Base-by-base conservation (phyloP, 768 basidiomycete genomes). In the Serendipita vermifera region DNA sequence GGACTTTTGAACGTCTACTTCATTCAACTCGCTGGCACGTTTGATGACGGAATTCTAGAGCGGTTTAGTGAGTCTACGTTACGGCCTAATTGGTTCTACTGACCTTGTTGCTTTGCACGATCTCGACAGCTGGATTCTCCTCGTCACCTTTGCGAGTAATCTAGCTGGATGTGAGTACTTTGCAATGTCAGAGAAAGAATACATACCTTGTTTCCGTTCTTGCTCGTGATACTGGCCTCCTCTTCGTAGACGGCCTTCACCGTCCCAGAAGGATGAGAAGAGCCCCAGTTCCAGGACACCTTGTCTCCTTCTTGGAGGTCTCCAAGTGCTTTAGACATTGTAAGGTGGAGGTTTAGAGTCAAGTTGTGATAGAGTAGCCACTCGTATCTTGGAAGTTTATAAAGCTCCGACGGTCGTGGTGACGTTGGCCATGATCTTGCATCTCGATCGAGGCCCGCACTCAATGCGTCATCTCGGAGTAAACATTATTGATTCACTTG, bases 221-320 rank as follows among this genome's bases (percentile, higher is more conserved):
- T 43, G 20, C 41, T 43, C 13, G 41, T 43, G 26, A 43, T 43
- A 2, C 41, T 43, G 14, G 14, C 26, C 11, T 43, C 13, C 24
- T 43, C 41, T 26, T 11, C 41, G 2, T 43, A 22, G 13, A 43
- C 24, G 13, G 41, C 41, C 22, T 43, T 43, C 11, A 43, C 41
- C 14, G 41, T 43, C 24, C 41, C 41, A 43, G 41, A 15, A 15
- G 41, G 41, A 24, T 43, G 41, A 24, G 14, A 15, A 13, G 13
- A 13, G 41, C 41, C 41, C 41, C 41, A 43, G 26, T 43, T 43
- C 41, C 41, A 43, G 41, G 41, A 43, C 9, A 43, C 41, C 41
- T 43, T 43, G 41, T 43, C 41, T 13, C 41, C 41, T 43, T 15
- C 14, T 43, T 43, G 9, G 20, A 43, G 41, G 26, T 43, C 22